phyloP scores from a whole-genome alignment of 129 eudicot genomes.

The Erigeron canadensis region DNA sequence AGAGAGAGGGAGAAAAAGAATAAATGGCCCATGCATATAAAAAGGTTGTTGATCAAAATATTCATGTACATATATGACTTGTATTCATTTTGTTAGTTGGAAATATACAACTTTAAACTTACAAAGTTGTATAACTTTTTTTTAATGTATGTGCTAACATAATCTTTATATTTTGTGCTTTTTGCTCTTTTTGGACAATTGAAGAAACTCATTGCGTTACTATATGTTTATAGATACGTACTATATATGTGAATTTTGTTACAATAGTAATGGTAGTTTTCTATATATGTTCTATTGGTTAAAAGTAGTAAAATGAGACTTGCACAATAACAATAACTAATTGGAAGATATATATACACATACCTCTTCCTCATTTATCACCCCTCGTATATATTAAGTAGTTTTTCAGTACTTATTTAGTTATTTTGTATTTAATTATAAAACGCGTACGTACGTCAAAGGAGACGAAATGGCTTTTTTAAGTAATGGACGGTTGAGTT shows the following conservation, averaged over 20 bases:
- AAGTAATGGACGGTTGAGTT: too few species aligned
- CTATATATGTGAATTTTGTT: conserved; percentile 12
- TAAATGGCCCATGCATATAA: not conserved
- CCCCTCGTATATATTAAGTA: too few species aligned
- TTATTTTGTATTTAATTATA: too few species aligned
- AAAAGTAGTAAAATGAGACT: conserved; percentile 4
- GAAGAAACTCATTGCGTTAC: conserved; percentile 8
- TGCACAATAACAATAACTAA: conserved; percentile 17
- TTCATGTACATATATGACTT: too few species aligned
- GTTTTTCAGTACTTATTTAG: too few species aligned
- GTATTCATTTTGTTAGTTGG: too few species aligned
- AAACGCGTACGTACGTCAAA: too few species aligned
- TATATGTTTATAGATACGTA: not conserved
- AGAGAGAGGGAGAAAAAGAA: not conserved
- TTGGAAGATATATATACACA: not conserved
- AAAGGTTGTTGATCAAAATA: not conserved
- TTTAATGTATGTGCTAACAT: too few species aligned
- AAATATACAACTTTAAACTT: not conserved
- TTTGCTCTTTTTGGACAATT: not conserved
- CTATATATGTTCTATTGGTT: not conserved
- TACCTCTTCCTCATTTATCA: not conserved
- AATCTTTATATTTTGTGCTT: conserved; percentile 4
- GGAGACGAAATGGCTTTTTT: too few species aligned
- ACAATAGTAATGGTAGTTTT: conserved; percentile 1
- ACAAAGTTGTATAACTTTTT: too few species aligned